phyloP scores from a whole-genome alignment of 257 asterid species.

The Ilex asprella region DNA sequence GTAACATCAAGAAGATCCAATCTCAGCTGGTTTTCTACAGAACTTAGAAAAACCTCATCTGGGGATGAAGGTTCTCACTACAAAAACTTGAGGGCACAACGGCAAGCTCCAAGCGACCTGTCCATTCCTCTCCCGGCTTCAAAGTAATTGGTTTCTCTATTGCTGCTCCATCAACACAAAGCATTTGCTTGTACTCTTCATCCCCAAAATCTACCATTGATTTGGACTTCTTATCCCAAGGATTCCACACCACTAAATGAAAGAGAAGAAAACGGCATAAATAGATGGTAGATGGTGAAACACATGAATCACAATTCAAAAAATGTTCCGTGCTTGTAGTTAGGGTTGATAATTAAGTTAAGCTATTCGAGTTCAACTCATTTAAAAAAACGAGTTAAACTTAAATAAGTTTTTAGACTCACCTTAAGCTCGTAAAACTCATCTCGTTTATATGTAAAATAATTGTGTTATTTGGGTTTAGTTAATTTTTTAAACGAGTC shows the following conservation, averaged over 20 bases:
- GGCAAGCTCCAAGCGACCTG: slow-evolving; percentile 57
- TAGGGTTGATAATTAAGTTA: no score
- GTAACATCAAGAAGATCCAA: no score
- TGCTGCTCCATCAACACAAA: slow-evolving; percentile 78
- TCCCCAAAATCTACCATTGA: slow-evolving; percentile 84
- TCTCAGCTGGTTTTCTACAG: neutral
- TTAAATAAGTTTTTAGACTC: no score
- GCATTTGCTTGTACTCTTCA: slow-evolving; percentile 82
- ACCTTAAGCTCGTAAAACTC: no score
- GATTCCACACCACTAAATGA: slow-evolving; percentile 79
- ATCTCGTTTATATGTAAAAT: no score
- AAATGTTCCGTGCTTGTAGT: no score
- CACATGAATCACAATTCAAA: neutral
- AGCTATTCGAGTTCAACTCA: no score
- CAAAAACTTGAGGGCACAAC: slow-evolving; percentile 80
- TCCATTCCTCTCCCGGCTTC: slow-evolving; percentile 92
- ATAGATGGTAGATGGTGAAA: neutral
- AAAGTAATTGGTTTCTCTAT: slow-evolving; percentile 61
- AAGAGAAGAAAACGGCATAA: neutral
- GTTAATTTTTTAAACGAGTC: no score
- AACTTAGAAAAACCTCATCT: slow-evolving; percentile 11
- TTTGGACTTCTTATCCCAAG: slow-evolving; percentile 90
- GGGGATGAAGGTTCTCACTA: slow-evolving; percentile 47
- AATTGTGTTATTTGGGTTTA: no score
- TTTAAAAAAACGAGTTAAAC: no score